Percentiles rank a stretch among this genome's conserved stretches.
Conservation (phyloP, 2,329 filamentous ascomycete genomes). For the Nannizzia gypsea region DNA sequence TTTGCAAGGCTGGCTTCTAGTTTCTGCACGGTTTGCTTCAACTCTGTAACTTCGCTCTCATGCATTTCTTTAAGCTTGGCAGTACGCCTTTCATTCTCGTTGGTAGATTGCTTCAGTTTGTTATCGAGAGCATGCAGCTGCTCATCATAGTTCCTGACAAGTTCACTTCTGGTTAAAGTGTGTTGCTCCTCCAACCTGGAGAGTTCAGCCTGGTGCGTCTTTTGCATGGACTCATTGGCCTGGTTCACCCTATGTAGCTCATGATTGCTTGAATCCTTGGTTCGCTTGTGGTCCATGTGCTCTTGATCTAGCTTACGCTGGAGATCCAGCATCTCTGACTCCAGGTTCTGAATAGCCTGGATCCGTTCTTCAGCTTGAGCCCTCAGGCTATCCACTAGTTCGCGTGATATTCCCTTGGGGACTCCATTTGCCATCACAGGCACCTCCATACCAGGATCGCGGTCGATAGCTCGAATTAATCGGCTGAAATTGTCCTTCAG, state of each 20-base stretch:
- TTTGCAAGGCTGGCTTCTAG: slow-evolving; percentile 41
- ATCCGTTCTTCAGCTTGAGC: slow-evolving; percentile 64
- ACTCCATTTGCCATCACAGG: slow-evolving; percentile 66
- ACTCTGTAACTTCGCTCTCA: slow-evolving; percentile 53
- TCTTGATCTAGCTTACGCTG: slow-evolving; percentile 55
- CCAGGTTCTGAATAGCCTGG: slow-evolving; percentile 45
- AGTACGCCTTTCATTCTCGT: slow-evolving; percentile 31
- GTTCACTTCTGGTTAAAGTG: slow-evolving; percentile 31
- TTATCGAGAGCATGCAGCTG: slow-evolving; percentile 39
- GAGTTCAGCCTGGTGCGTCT: slow-evolving; percentile 56
- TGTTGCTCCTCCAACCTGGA: slow-evolving; percentile 42
- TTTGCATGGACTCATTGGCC: slow-evolving; percentile 59
- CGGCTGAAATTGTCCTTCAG: slow-evolving; percentile 93
- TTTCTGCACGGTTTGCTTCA: slow-evolving; percentile 48
- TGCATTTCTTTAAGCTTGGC: slow-evolving; percentile 30
- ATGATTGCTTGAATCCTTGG: slow-evolving; percentile 46
- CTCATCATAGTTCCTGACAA: slow-evolving; percentile 33
- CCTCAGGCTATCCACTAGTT: slow-evolving; percentile 76
- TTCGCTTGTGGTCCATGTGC: slow-evolving; percentile 57
- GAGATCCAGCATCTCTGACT: slow-evolving; percentile 43
- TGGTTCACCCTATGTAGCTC: slow-evolving; percentile 50
- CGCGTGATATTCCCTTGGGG: slow-evolving; percentile 83
- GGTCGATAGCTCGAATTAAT: slow-evolving; percentile 71
- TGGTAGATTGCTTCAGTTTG: slow-evolving; percentile 35
- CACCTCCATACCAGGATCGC: slow-evolving; percentile 78